phyloP scores from a whole-genome alignment of 371 early-diverging fungal genomes.

The Mucor lusitanicus region DNA sequence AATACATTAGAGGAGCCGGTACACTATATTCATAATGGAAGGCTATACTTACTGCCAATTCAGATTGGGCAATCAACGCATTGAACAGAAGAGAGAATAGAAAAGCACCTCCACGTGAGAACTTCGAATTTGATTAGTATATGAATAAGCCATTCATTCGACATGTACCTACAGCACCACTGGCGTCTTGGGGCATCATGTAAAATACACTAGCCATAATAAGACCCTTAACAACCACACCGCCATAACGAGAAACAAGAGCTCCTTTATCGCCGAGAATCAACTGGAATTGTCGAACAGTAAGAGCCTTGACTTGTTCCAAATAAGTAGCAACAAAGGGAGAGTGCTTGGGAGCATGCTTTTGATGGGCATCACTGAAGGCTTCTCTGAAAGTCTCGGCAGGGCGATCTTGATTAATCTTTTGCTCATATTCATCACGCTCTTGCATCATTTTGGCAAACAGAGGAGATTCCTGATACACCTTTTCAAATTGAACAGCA shows the following conservation, averaged over 20 bases:
- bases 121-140: slow-evolving; percentile 5
- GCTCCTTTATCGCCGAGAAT: slow-evolving; percentile 53
- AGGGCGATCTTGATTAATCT: slow-evolving; percentile 39
- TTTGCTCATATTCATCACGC: slow-evolving; percentile 46
- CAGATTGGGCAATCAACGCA: slow-evolving; percentile 60
- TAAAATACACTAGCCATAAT: slow-evolving; percentile 74
- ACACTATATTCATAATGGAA: too few relatives aligned
- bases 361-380: slow-evolving; percentile 57
- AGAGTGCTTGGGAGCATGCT: slow-evolving; percentile 52
- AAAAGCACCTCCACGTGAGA: slow-evolving; percentile 75
- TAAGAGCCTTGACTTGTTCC: slow-evolving; percentile 63
- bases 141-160: neutral
- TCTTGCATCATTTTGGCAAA: slow-evolving; percentile 40
- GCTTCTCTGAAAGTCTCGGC: slow-evolving; percentile 58
- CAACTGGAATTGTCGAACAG: slow-evolving; percentile 67
- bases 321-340: slow-evolving; percentile 68
- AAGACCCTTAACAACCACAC: slow-evolving; percentile 64
- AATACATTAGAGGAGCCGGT: slow-evolving; percentile 48
- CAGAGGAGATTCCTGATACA: slow-evolving; percentile 43
- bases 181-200: slow-evolving; percentile 49
- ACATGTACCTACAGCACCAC: slow-evolving; percentile 49
- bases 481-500: slow-evolving; percentile 55
- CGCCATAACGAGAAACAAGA: slow-evolving; percentile 61
- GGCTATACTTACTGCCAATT: slow-evolving; percentile 37
- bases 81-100: slow-evolving; percentile 65